Conservation (phyloP, 1,284 basidiomycete species). For the Apiotrichum montevideense region DNA sequence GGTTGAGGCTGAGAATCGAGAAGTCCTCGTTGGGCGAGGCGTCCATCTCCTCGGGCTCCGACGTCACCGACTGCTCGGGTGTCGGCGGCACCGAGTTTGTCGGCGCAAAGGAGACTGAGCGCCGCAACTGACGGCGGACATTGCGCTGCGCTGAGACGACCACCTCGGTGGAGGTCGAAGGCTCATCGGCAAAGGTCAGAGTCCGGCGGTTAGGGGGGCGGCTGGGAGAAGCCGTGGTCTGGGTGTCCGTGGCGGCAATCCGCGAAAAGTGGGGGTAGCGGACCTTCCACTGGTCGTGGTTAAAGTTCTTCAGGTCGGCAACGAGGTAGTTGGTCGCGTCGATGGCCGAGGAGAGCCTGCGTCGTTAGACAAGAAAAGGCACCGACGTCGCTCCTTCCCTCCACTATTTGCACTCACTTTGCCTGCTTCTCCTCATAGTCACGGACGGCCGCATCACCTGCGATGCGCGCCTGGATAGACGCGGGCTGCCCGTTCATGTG, state of each 20-base stretch:
- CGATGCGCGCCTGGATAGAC: slow-evolving; percentile 28
- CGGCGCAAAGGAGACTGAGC: slow-evolving; percentile 24
- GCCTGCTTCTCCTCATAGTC: slow-evolving; percentile 46
- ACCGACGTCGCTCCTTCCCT: no score
- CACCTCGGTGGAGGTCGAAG: slow-evolving; percentile 61
- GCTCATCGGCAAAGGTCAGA: slow-evolving; percentile 76
- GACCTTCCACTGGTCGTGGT: slow-evolving; percentile 76
- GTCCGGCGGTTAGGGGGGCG: slow-evolving; percentile 54
- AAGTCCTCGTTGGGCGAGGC: slow-evolving; percentile 54
- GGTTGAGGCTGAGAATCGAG: slow-evolving; percentile 81
- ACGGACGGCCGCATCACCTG: slow-evolving; percentile 35
- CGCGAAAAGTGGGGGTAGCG: slow-evolving; percentile 62
- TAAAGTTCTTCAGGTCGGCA: slow-evolving; percentile 69
- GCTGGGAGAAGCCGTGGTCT: slow-evolving; percentile 37
- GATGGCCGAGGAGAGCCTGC: slow-evolving; percentile 67
- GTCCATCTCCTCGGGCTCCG: slow-evolving; percentile 46
- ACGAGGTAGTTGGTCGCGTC: slow-evolving; percentile 66
- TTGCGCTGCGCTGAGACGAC: slow-evolving; percentile 51
- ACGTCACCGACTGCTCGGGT: slow-evolving; percentile 44
- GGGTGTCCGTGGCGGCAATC: not conserved
- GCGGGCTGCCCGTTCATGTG: slow-evolving; percentile 33
- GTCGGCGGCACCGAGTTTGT: not conserved
- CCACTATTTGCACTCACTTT: slow-evolving; percentile 21
- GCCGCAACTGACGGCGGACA: slow-evolving; percentile 52
- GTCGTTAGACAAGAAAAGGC: not conserved